Evolutionary conservation across 1,284 basidiomycete genomes (phyloP).

Genomic region (Acaromyces ingoldii): DNA sequence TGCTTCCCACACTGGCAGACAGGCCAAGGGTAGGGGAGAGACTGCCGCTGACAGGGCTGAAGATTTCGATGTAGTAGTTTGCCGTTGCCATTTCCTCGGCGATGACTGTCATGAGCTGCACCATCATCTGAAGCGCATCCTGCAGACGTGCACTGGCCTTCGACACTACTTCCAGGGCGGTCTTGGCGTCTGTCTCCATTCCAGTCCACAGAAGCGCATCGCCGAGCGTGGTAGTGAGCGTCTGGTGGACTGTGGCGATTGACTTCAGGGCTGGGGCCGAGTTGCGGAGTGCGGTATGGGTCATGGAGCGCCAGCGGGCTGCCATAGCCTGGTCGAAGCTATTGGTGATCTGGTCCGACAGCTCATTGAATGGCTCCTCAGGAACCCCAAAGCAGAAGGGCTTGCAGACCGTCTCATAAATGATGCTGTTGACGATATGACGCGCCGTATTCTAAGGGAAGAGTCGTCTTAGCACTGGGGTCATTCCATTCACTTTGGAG

Average conservation of each 20-base stretch:
- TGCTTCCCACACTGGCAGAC: too few species aligned
- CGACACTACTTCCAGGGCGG: background rate
- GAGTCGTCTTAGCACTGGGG: too few species aligned
- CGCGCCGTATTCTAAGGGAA: background rate
- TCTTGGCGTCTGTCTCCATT: background rate
- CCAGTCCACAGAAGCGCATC: slow-evolving; percentile 1
- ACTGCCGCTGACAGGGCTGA: too few species aligned
- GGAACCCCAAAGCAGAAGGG: background rate
- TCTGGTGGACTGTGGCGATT: background rate
- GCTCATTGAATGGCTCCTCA: background rate
- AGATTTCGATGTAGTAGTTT: too few species aligned
- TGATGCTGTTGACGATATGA: background rate
- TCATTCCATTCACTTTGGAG: too few species aligned
- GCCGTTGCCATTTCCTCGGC: slow-evolving; percentile 4
- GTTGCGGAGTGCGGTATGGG: background rate
- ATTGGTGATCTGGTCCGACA: background rate
- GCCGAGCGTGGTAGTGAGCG: background rate
- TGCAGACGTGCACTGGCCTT: background rate
- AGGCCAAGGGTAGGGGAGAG: too few species aligned
- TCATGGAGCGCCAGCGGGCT: slow-evolving; percentile 4
- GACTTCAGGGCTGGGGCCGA: background rate
- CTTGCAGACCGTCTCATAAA: background rate
- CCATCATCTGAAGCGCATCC: background rate
- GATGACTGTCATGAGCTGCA: background rate
- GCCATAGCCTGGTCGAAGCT: slow-evolving; percentile 2